phyloP scores from a whole-genome alignment of 345 rosid species.

The Litchi chinensis region DNA sequence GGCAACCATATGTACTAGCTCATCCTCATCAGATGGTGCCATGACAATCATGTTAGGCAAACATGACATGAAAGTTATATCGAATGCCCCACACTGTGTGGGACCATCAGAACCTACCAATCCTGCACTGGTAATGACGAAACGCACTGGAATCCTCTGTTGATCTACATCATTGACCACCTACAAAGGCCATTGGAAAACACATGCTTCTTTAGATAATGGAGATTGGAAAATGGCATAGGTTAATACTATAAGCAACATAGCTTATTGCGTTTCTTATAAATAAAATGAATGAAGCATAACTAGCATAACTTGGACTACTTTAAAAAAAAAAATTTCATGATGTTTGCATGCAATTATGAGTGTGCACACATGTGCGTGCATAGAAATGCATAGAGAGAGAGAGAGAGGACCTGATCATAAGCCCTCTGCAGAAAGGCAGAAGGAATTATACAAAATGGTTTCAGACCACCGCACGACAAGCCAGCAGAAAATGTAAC shows the following conservation, averaged over 20 bases:
- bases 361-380: background rate
- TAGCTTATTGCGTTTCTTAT: background rate
- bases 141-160: conserved; percentile 86
- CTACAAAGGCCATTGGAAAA: conserved; percentile 40
- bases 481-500: conserved; percentile 98
- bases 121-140: conserved; percentile 87
- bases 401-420: conserved; percentile 70
- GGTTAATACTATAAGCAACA: conserved; percentile 2
- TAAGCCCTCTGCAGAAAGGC: conserved; percentile 90
- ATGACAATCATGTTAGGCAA: conserved; percentile 96
- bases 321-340: background rate
- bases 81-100: conserved; percentile 80
- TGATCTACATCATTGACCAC: conserved; percentile 89
- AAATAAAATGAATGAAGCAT: background rate
- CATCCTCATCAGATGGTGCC: conserved; percentile 94
- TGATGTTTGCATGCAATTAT: background rate
- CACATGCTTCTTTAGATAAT: background rate
- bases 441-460: conserved; percentile 89
- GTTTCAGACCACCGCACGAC: conserved; percentile 89
- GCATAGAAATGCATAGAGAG: background rate
- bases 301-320: too few species aligned
- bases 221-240: background rate
- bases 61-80: conserved; percentile 90
- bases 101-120: conserved; percentile 94
- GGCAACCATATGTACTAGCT: conserved; percentile 87